Percentiles rank a stretch among this genome's conserved stretches.
Evolutionary conservation across 2,329 filamentous ascomycete species (phyloP).

Genomic region (Beauveria rudraprayagi): DNA sequence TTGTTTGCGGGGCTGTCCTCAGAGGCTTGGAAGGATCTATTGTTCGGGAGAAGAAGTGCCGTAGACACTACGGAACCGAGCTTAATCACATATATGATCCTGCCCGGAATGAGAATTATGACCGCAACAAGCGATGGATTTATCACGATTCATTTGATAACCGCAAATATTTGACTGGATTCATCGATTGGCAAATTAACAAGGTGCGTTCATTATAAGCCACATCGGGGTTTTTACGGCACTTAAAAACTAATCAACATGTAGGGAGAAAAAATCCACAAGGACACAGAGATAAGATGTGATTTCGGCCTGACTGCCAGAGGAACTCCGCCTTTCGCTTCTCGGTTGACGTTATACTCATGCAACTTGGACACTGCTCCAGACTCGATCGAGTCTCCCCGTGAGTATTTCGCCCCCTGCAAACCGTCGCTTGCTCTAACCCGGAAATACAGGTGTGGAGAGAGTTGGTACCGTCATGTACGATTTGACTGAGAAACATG

Average conservation of each 20-base stretch:
- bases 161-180: too few relatives aligned
- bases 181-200: neutral
- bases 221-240: too few relatives aligned
- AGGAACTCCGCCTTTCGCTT: neutral
- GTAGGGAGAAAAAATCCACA: neutral
- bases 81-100: too few relatives aligned
- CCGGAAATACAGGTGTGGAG: neutral
- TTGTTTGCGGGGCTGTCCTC: conserved; percentile 10
- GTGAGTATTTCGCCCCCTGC: neutral
- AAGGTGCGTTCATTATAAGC: neutral
- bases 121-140: neutral
- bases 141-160: too few relatives aligned
- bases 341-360: neutral
- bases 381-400: neutral
- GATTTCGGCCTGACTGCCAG: too few relatives aligned
- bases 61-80: conserved; percentile 4
- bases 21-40: conserved; percentile 12
- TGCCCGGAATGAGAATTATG: neutral
- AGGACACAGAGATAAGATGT: neutral
- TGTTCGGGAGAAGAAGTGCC: conserved; percentile 12
- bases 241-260: too few relatives aligned
- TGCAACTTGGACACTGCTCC: neutral
- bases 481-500: neutral
- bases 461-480: neutral
- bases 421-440: neutral